phyloP scores from a whole-genome alignment of 2,329 filamentous ascomycete species.

The Hymenotorrendiella dingleyae region DNA sequence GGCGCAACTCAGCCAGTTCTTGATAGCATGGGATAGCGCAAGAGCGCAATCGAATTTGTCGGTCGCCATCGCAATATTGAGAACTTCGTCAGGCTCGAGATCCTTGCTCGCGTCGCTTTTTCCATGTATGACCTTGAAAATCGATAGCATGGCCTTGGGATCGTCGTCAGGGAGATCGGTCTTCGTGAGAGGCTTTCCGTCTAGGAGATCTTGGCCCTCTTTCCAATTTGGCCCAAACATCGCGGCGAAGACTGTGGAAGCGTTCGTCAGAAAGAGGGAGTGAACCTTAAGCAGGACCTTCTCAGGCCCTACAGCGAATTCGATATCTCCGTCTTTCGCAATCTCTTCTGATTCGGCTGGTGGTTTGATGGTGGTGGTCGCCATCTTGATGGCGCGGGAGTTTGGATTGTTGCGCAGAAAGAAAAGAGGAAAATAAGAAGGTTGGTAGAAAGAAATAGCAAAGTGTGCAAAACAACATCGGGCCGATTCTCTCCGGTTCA shows the following conservation, averaged over 20 bases:
- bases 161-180: conserved; percentile 13
- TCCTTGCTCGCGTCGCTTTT: conserved; percentile 8
- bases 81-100: conserved; percentile 9
- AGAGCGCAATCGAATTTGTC: conserved; percentile 15
- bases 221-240: conserved; percentile 12
- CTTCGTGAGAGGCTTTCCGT: conserved; percentile 7
- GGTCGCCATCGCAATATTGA: conserved; percentile 9
- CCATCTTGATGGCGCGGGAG: too few relatives aligned
- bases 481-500: too few relatives aligned
- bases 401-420: too few relatives aligned
- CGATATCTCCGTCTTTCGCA: conserved; percentile 13
- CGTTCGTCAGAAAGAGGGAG: conserved; percentile 13
- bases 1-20: conserved; percentile 6
- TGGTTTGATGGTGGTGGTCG: too few relatives aligned
- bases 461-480: too few relatives aligned
- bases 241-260: conserved; percentile 14
- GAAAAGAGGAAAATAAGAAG: too few relatives aligned
- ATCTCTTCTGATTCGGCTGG: too few relatives aligned
- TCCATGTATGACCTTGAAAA: conserved; percentile 12
- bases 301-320: conserved; percentile 14
- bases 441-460: too few relatives aligned
- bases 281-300: conserved; percentile 10
- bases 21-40: conserved; percentile 10
- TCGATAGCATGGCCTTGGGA: conserved; percentile 8
- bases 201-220: conserved; percentile 7